Evolutionary conservation across 108 stramenopile genomes (phyloP), one percentile per base, ranked within the genome.

Genomic region (Mayamaea pseudoterrestris): DNA sequence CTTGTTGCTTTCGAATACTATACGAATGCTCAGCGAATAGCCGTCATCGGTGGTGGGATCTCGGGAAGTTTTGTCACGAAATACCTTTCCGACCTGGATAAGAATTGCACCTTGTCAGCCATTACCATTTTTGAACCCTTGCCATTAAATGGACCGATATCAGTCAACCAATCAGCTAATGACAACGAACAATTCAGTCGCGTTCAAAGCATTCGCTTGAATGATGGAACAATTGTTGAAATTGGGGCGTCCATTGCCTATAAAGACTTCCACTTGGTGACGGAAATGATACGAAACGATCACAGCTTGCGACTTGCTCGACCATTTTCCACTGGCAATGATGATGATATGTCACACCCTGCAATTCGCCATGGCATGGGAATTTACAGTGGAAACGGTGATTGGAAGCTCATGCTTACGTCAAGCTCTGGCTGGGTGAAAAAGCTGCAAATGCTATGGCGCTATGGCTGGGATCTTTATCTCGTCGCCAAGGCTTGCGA

Each of bases 51-150:
- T 32, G 41, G 37, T 24, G 46, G 45, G 34, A 67, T 88, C 17
- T 58, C 68, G 13, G 86, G 86, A 5, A 66, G 63, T 11, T 88
- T 88, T 48, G 50, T 60, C 0, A 42, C 76, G 1, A 75, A 73
- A 44, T 88, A 88, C 42, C 60, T 88, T n/a, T 32, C 66, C 1
- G 78, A 83, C n/a, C 82, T 71, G 41, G 84, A 87, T 46, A 49
- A 44, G 6, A 18, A 68, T 22, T 87, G 84, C 50, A 43, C 39
- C 9, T 14, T 82, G 18, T 67, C 79, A 20, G 46, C 55, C 18
- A 70, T 87, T 35, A 62, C 57, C 22, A 62, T 87, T 0, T 87
- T 65, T 57, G 80, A 81, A 44, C 56, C 78, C n/a, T 44, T 57
- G 11, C 75, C 73, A 7, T 29, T 67, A 0, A 30, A 30, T 40